phyloP scores from a whole-genome alignment of 176 grass and related monocot species.

The Ananas comosus region DNA sequence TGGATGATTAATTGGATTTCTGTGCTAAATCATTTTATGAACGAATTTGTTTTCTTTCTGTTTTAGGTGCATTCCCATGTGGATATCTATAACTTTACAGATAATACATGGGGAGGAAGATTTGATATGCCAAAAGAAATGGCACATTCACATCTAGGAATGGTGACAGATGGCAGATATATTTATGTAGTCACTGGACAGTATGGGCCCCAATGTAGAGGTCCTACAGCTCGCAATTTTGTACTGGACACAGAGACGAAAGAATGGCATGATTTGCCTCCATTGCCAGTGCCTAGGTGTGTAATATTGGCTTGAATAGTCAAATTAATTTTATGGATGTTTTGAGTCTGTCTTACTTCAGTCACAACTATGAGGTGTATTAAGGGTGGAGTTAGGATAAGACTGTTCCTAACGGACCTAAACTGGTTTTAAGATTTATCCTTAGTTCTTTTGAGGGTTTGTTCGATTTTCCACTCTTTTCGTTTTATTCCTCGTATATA shows the following conservation, averaged over 20 bases:
- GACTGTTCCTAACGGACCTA: too few relatives aligned
- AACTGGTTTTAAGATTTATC: too few relatives aligned
- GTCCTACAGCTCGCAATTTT: conserved; percentile 81
- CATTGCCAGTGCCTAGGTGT: conserved; percentile 83
- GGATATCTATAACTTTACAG: conserved; percentile 88
- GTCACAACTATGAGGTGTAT: background rate
- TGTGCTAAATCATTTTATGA: background rate
- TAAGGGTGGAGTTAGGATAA: too few relatives aligned
- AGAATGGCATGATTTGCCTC: conserved; percentile 74
- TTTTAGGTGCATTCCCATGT: conserved; percentile 95
- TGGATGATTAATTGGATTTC: conserved; percentile 15
- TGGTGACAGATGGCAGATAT: conserved; percentile 86
- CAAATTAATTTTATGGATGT: background rate
- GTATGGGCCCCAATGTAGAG: conserved; percentile 91
- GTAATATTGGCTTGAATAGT: background rate
- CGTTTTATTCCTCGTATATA: too few relatives aligned
- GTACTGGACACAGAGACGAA: conserved; percentile 81
- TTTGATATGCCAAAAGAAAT: conserved; percentile 96
- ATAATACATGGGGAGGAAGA: conserved; percentile 79
- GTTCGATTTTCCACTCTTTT: too few relatives aligned
- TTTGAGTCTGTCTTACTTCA: background rate
- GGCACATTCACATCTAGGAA: conserved; percentile 98
- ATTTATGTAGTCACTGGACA: conserved; percentile 93
- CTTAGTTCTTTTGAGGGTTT: too few relatives aligned
- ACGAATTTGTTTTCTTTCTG: conserved; percentile 1